Evolutionary conservation across 164 flowering plant genomes (phyloP), one percentile per base, ranked within the genome.

Genomic region (Buxus sempervirens): DNA sequence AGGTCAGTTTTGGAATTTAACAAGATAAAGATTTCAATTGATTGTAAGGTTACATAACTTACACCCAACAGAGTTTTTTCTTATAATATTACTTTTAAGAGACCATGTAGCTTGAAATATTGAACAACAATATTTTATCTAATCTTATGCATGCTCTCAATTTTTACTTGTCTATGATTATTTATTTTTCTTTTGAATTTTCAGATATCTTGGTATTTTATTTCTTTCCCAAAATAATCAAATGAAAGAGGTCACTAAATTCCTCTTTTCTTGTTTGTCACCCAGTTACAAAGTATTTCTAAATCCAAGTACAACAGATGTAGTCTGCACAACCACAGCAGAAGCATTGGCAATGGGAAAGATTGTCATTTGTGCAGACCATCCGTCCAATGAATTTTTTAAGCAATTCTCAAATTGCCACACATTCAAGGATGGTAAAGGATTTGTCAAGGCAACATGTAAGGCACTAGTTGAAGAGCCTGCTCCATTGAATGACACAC

Each of bases 311-410:
- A 92, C 97, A 26, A 87, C 97, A 1, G 98, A 94, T 67, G 97
- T 94, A 20, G 94, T 94, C 53, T 91, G 98, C 85, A 92, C 99
- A 24, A 90, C 99, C 26, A 85, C 98, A 27, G 96, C 98, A 0
- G 99, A 95, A 80, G 99, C 99, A 48, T 75, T 95, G 73, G 98
- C 96, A 3, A 95, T 92, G 98, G 98, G 98, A 18, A 95, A 95
- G 72, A 74, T 90, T 22, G 96, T 90, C 0, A 78, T 92, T 1
- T 95, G 98, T 64, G 91, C 99, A 18, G 69, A 93, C 66, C 99
- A 95, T 74, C 85, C 95, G 45, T 95, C 98, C n/a, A 95, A 95
- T 54, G 94, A 89, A 2, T 95, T 95, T 82, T 95, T 95, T 84
- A 88, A 80, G 84, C 94, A 93, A 78, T 95, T 95, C 57, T 88